A percentile compares a stretch with the other conserved stretches of the same genome.
phyloP scores from a whole-genome alignment of 495 filamentous ascomycete genomes.

The Tirmania nivea region DNA sequence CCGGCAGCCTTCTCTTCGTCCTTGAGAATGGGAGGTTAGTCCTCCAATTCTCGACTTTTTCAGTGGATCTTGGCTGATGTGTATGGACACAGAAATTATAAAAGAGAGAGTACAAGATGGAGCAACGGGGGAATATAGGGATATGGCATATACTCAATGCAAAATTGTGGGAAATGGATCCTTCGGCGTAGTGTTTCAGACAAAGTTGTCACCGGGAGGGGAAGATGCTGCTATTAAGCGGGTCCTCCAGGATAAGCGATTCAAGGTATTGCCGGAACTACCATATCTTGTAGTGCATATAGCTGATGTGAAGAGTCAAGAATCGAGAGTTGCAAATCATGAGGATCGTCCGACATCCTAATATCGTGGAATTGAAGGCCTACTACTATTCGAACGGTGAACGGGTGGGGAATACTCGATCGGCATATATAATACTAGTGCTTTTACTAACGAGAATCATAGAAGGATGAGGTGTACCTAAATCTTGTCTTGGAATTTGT shows the following conservation, averaged over 20 bases:
- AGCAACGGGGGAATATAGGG: constrained; percentile 80
- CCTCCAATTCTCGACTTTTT: not conserved
- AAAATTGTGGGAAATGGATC: constrained; percentile 99
- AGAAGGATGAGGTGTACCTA: constrained; percentile 99
- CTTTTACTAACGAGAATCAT: constrained; percentile 1
- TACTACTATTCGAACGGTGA: constrained; percentile 99
- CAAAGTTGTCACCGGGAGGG: constrained; percentile 86
- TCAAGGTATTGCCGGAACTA: constrained; percentile 46
- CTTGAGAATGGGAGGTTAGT: constrained; percentile 67
- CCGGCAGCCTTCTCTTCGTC: constrained; percentile 46
- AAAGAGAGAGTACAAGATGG: constrained; percentile 98
- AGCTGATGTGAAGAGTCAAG: constrained; percentile 26
- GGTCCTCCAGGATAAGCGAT: constrained; percentile 94
- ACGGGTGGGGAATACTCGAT: constrained; percentile 40
- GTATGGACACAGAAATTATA: constrained; percentile 54
- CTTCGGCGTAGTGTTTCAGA: constrained; percentile 97
- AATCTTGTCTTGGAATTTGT: constrained; percentile 97
- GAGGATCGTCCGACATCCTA: constrained; percentile 95
- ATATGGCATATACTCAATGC: constrained; percentile 96
- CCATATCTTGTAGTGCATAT: not conserved
- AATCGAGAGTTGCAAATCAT: constrained; percentile 99
- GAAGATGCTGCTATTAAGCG: constrained; percentile 98
- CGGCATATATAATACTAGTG: not conserved
- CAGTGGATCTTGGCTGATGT: not conserved
- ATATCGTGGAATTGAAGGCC: constrained; percentile 95